Base-by-base conservation (phyloP, 1,139 yeast species). In the Geotrichum cucujoidarum region DNA sequence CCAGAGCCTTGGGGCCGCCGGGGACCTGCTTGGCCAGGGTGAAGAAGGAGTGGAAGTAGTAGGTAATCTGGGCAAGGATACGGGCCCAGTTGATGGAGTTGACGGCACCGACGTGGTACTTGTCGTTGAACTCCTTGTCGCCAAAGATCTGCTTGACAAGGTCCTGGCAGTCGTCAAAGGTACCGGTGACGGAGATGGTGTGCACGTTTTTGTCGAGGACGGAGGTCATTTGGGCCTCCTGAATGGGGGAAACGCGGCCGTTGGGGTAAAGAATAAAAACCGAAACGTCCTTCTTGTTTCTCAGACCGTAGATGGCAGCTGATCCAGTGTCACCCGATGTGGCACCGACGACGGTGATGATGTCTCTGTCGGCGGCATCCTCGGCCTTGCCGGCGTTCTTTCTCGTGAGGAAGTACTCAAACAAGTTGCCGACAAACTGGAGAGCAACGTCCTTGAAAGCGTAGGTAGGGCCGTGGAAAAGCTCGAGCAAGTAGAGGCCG, bases 1-100 rank as follows among this genome's bases (percentile, higher is more conserved):
- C 58, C 22, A 57, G 54, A 5, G 61, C 59, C 40, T 57, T 58
- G n/a, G 57, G 60, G 17, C 67, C 72, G 44, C 65, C 57, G 52
- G 69, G 45, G 35, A 55, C 31, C 38, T 63, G 57, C 39, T 64
- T 61, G 45, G 71, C 70, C 53, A 89, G 75, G 63, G 81, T 81
- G 77, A 92, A 90, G 73, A 81, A 94, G 3, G 97, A 80, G 69
- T 85, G 81, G 75, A 88, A 90, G 73, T 92, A 92, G 71, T 92
- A 92, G 13, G 98, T 90, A 69, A 89, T 92, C 71, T 92, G 98
- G 37, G 98, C 97, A 60, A 92, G 76, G 57, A 92, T 92, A 72
- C 98, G 84, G 4, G 98, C 97, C 98, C 98, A 92, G 75, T 92
- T 92, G 67, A 92, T 92, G 44, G 97, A 90, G 72, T 92, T 92